A percentile compares a stretch with the other conserved stretches of the same genome.
These are phyloP conservation scores for Naganishia albida DNA, from an alignment of 1,284 basidiomycete species.

Conservation along the genomic window DNA sequence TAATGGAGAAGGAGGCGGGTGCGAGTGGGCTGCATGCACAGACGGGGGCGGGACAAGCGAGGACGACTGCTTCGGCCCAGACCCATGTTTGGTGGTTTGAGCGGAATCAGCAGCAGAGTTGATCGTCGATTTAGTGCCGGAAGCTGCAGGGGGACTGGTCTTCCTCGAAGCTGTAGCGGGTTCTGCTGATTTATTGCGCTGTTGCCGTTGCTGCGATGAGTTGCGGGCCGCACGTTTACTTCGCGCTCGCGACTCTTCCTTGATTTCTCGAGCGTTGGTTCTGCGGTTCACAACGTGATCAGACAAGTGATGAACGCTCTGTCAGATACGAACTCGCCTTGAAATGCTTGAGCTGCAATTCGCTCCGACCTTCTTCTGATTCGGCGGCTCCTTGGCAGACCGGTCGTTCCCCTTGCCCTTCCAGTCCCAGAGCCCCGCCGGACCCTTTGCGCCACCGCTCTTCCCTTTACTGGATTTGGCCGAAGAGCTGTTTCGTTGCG, in stretches of 20 bases:
- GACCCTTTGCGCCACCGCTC: background rate
- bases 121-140: background rate
- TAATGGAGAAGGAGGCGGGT: constrained; percentile 9
- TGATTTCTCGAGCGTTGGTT: background rate
- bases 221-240: constrained; percentile 5
- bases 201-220: constrained; percentile 20
- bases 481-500: background rate
- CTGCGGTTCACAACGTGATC: background rate
- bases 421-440: constrained; percentile 3
- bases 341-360: background rate
- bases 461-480: constrained; percentile 8
- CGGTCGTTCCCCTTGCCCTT: constrained; percentile 15
- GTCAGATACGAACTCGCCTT: background rate
- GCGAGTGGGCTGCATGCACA: background rate
- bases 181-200: constrained; percentile 9
- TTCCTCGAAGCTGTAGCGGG: background rate
- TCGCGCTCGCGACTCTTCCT: constrained; percentile 9
- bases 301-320: too few species aligned
- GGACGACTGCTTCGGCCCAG: background rate
- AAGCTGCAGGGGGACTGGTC: constrained; percentile 5
- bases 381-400: constrained; percentile 4
- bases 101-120: background rate
- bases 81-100: background rate
- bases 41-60: constrained; percentile 20
- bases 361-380: constrained; percentile 1